phyloP scores from a whole-genome alignment of 257 asterid genomes.

The Linaria vulgaris region DNA sequence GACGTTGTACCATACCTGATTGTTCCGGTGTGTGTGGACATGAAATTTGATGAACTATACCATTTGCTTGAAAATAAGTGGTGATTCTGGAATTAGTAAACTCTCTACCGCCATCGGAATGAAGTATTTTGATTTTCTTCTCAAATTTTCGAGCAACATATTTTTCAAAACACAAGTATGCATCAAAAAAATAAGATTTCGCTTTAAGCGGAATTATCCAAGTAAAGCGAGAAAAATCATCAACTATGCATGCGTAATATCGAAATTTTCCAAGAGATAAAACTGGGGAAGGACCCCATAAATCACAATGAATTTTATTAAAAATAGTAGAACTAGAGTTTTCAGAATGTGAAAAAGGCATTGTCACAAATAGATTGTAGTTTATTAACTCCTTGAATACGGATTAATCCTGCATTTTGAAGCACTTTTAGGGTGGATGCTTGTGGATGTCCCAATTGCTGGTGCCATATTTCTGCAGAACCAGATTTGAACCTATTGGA shows the following conservation, averaged over 20 bases:
- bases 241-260: slow-evolving; percentile 17
- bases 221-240: slow-evolving; percentile 14
- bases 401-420: neutral
- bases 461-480: too few species aligned
- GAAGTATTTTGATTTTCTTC: too few species aligned
- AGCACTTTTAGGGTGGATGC: too few species aligned
- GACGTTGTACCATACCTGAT: too few species aligned
- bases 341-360: slow-evolving; percentile 1
- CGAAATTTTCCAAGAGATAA: too few species aligned
- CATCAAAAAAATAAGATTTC: slow-evolving; percentile 11
- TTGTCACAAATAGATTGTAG: neutral
- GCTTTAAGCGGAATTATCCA: slow-evolving; percentile 5
- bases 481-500: neutral
- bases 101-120: too few species aligned
- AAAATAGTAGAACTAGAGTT: too few species aligned
- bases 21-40: neutral
- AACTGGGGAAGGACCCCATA: too few species aligned
- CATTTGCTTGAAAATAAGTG: neutral
- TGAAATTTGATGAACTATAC: neutral
- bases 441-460: too few species aligned
- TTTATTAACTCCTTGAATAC: too few species aligned
- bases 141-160: neutral
- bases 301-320: too few species aligned
- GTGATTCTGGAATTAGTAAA: neutral
- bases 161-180: neutral